Conservation (phyloP, 768 basidiomycete species). For the Mycena sanguinolenta region DNA sequence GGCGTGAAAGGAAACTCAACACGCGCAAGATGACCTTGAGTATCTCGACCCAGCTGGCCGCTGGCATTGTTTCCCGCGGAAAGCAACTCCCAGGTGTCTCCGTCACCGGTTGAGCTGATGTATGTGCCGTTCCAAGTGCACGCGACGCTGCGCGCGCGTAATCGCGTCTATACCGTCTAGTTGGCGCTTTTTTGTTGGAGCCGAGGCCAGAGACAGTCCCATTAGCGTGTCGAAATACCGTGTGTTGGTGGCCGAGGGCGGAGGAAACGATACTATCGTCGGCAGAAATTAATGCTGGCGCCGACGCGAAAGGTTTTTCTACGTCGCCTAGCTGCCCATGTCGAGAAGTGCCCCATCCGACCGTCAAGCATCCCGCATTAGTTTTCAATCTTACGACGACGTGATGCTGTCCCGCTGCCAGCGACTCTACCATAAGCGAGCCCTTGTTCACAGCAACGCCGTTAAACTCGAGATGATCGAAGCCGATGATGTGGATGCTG, state of each 20-base stretch:
- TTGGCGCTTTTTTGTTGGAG: constrained; percentile 81
- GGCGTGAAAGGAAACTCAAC: too few relatives aligned
- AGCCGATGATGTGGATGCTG: constrained; percentile 54
- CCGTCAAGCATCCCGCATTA: constrained; percentile 45
- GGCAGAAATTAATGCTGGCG: too few relatives aligned
- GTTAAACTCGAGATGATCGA: constrained; percentile 37
- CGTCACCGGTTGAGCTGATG: too few relatives aligned
- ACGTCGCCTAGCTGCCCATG: too few relatives aligned
- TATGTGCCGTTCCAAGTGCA: too few relatives aligned
- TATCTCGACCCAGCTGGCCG: constrained; percentile 75
- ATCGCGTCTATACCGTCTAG: too few relatives aligned
- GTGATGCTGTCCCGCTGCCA: constrained; percentile 82
- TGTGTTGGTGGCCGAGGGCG: constrained; percentile 60
- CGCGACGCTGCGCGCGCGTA: too few relatives aligned
- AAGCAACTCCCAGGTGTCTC: constrained; percentile 47
- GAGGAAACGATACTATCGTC: constrained; percentile 46
- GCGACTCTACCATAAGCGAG: constrained; percentile 51
- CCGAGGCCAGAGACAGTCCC: constrained; percentile 69
- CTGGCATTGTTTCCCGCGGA: constrained; percentile 70
- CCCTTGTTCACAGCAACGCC: constrained; percentile 34
- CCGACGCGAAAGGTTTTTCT: too few relatives aligned
- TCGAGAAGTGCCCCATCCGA: constrained; percentile 89
- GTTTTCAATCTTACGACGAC: constrained; percentile 63
- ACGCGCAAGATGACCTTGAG: constrained; percentile 9
- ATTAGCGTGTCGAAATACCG: constrained; percentile 68